Evolutionary conservation across 2,329 filamentous ascomycete genomes (phyloP).

Genomic region (Sporothrix brasiliensis): DNA sequence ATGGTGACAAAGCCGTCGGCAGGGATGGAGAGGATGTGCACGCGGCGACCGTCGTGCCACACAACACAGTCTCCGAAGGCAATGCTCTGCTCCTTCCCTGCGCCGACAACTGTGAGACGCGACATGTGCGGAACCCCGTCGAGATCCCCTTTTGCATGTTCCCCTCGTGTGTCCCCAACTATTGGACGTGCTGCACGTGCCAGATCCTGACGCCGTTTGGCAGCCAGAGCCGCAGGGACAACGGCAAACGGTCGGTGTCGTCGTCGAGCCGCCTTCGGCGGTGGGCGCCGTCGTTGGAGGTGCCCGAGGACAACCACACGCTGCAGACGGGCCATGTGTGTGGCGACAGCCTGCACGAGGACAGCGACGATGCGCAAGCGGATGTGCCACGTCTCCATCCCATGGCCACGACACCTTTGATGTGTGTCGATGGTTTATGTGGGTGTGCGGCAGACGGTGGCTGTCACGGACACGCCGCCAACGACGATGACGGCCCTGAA

Average conservation of each 20-base stretch:
- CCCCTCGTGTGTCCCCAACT: not conserved
- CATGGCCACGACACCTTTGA: not conserved
- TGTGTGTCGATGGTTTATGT: not conserved
- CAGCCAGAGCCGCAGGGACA: not conserved
- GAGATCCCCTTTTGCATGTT: not conserved
- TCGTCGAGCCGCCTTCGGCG: not conserved
- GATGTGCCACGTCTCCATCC: not conserved
- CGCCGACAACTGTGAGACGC: not conserved
- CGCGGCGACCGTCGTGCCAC: not conserved
- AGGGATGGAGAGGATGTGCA: not conserved
- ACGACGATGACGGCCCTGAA: not conserved
- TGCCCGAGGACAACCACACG: too few relatives aligned
- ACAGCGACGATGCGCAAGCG: not conserved
- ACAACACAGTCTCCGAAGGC: not conserved
- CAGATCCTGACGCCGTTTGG: not conserved
- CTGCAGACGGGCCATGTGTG: conserved; percentile 1
- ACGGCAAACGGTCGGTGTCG: not conserved
- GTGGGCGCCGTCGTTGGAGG: not conserved
- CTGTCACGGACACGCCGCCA: not conserved
- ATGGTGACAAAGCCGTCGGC: not conserved
- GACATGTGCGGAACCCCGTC: not conserved
- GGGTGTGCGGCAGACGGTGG: not conserved
- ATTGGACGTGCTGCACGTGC: conserved; percentile 19
- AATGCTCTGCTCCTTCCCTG: not conserved
- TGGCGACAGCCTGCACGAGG: not conserved